Percentiles rank a stretch among this genome's conserved stretches.
phyloP scores from a whole-genome alignment of 331 rosid genomes.

The Saraca asoca region DNA sequence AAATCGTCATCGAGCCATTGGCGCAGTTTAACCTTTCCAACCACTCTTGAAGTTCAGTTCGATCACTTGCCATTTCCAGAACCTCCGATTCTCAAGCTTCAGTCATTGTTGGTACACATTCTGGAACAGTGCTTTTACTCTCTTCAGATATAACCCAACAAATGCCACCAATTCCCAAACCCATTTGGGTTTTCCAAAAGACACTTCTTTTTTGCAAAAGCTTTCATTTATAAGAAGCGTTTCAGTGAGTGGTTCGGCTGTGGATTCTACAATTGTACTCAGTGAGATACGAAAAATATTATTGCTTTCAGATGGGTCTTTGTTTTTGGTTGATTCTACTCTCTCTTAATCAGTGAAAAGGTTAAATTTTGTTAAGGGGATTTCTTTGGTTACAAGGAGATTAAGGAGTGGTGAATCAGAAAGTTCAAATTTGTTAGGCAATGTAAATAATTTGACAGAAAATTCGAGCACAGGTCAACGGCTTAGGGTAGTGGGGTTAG shows the following conservation, averaged over 20 bases:
- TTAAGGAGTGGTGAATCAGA: conserved; percentile 56
- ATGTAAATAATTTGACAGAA: conserved; percentile 34
- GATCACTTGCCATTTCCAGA: too few relatives aligned
- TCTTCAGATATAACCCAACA: conserved; percentile 9
- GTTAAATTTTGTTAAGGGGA: conserved; percentile 63
- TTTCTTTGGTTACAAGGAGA: conserved; percentile 59
- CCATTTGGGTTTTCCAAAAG: conserved; percentile 27
- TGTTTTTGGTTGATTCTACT: conserved; percentile 64
- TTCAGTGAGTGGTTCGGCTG: conserved; percentile 53
- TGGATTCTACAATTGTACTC: conserved; percentile 54
- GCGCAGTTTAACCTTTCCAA: too few relatives aligned
- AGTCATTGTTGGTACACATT: too few relatives aligned
- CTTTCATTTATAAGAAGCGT: conserved; percentile 53
- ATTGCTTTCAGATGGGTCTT: conserved; percentile 66
- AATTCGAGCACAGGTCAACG: conserved; percentile 53
- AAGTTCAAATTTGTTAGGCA: conserved; percentile 49
- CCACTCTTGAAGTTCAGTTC: too few relatives aligned
- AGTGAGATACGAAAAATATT: conserved; percentile 57
- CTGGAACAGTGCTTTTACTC: too few relatives aligned
- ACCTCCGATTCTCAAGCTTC: too few relatives aligned
- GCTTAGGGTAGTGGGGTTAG: conserved; percentile 65
- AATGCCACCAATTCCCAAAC: conserved; percentile 17
- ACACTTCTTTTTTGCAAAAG: conserved; percentile 37
- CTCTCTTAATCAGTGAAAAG: conserved; percentile 53
- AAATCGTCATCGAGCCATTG: too few relatives aligned